Evolutionary conservation across 257 asterid genomes (phyloP).

Genomic region (Solanum corneliomulleri): DNA sequence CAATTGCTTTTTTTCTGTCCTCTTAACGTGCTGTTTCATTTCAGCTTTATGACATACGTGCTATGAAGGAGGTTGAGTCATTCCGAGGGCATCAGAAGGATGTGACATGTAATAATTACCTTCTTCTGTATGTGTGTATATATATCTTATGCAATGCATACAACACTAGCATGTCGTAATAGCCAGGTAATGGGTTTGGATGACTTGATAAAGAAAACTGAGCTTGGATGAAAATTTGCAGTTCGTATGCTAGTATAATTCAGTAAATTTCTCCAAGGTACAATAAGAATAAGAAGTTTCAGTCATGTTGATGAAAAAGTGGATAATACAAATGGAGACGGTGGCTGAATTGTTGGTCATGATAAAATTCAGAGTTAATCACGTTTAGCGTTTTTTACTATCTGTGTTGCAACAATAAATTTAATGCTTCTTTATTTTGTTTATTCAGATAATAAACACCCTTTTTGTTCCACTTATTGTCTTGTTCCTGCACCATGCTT

Average conservation of each 20-base stretch:
- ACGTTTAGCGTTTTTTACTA: not conserved
- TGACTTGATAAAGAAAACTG: not conserved
- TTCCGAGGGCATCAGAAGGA: conserved; percentile 96
- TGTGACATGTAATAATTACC: conserved; percentile 56
- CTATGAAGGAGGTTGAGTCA: conserved; percentile 97
- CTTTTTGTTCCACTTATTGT: not conserved
- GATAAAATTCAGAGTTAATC: not conserved
- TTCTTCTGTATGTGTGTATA: not conserved
- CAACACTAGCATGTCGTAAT: not conserved
- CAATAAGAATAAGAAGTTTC: not conserved
- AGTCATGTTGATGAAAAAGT: not conserved
- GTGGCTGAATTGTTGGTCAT: not conserved
- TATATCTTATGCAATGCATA: not conserved
- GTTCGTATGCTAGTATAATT: not conserved
- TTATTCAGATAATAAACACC: not conserved
- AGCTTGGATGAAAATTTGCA: not conserved
- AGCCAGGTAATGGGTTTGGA: not conserved
- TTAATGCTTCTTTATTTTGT: not conserved
- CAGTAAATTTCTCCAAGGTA: not conserved
- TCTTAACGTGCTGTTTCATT: conserved; percentile 4
- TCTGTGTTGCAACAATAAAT: not conserved
- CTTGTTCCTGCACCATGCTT: not conserved
- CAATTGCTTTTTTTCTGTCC: not conserved
- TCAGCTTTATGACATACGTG: conserved; percentile 96
- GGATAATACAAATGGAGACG: not conserved